These are phyloP conservation scores for Fusarium succisae DNA, from an alignment of 2,329 filamentous ascomycete genomes.

Conservation along the genomic window DNA sequence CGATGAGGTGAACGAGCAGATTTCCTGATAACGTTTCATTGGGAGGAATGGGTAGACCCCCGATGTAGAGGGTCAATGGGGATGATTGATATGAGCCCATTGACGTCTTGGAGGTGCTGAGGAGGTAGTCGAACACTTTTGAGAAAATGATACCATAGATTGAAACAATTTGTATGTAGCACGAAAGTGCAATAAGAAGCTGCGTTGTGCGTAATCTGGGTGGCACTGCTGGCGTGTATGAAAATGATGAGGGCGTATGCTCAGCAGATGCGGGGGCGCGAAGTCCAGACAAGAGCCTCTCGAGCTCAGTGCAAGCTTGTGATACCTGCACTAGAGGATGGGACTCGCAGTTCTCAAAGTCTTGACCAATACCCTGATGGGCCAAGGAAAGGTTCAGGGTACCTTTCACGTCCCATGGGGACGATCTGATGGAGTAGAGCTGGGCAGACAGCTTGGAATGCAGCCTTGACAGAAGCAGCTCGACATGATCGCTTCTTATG, in stretches of 20 bases:
- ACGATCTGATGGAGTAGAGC: neutral
- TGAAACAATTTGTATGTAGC: conserved; percentile 13
- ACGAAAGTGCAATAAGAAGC: conserved; percentile 6
- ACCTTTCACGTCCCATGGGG: conserved; percentile 45
- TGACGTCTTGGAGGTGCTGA: neutral
- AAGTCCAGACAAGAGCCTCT: neutral
- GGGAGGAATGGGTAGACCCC: neutral
- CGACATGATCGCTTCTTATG: neutral
- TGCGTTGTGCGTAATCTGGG: conserved; percentile 1
- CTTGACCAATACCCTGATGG: neutral
- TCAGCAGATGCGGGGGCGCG: neutral
- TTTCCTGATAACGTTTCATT: conserved; percentile 2
- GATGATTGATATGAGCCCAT: neutral
- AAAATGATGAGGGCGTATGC: neutral
- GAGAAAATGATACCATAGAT: conserved; percentile 10
- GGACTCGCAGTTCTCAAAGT: neutral
- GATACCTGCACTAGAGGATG: conserved; percentile 7
- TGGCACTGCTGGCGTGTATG: neutral
- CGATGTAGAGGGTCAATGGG: neutral
- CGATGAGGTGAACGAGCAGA: conserved; percentile 5
- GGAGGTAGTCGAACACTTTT: neutral
- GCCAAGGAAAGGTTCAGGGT: conserved; percentile 67
- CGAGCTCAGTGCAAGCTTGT: neutral
- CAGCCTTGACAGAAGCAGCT: neutral
- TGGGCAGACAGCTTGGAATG: neutral